Base-by-base conservation (phyloP, 176 grass and related monocot species). In the Dendrocalamus sinicus region DNA sequence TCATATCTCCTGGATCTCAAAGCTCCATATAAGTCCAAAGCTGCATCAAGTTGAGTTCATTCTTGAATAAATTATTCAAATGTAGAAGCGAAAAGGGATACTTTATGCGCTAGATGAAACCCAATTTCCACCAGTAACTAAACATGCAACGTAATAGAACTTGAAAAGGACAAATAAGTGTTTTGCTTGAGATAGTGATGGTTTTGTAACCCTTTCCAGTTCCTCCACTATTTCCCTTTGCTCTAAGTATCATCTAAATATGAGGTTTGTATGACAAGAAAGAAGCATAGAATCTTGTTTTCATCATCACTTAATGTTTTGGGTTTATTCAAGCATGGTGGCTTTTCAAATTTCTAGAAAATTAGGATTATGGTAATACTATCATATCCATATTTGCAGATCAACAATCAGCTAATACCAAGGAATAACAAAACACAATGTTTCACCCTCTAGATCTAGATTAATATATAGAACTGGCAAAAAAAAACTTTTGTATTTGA, bases 21-120 rank as follows among this genome's bases (percentile, higher is more conserved):
- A 88, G 88, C 96, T 84, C 93, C 96, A 91, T 94, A 96, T 41
- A 98, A 96, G 82, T 98, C 96, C 66, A 96, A 77, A 81, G 96
- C 92, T 96, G 81, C 84, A 80, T n/a, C 82, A 87, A 50, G 57
- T 88, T 50, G 58, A 77, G 52, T 48, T 62, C 7, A 0, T 79
- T 74, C 16, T 74, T 81, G 16, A 87, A 48, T 76, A 83, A 73
- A 76, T 69, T 39, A 60, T 26, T 84, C 9, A 16, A 79, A 78
- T 28, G 20, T 78, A 68, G 28, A 86, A 53, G 9, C 2, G 2
- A 73, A 73, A 62, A 40, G 52, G 59, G 17, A 47, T 41, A 75
- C 1, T 39, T 35, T 52, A 28, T 75, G 12, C 0, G 6, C 41
- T 62, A 74, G 23, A 19, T 73, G 17, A 62, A 35, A 61, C 16